phyloP scores from a whole-genome alignment of 2,329 filamentous ascomycete genomes.

The Aspergillus terreus region DNA sequence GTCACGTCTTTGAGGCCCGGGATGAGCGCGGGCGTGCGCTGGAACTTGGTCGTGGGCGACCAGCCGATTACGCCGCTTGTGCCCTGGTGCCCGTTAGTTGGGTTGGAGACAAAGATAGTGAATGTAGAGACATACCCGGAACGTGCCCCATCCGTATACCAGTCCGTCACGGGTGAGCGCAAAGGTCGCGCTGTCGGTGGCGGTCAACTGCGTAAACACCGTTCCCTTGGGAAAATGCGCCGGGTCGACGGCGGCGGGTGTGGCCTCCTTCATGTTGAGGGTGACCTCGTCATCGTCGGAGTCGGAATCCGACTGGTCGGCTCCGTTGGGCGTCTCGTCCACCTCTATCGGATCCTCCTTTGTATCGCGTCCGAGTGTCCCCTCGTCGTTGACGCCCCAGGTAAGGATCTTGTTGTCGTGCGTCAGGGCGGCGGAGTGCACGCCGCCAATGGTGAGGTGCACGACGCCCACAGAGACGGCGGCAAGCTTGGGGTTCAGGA shows the following conservation, averaged over 20 bases:
- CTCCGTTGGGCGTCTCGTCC: constrained; percentile 25
- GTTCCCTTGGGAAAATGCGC: constrained; percentile 57
- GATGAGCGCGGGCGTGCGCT: constrained; percentile 41
- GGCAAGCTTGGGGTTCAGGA: constrained; percentile 60
- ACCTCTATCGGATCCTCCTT: constrained; percentile 42
- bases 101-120: no score
- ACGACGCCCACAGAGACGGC: constrained; percentile 50
- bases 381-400: constrained; percentile 86
- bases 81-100: constrained; percentile 32
- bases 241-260: constrained; percentile 56
- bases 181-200: constrained; percentile 72
- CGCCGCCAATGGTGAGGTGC: constrained; percentile 62
- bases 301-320: constrained; percentile 34
- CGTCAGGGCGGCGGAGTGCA: constrained; percentile 73
- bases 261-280: constrained; percentile 69
- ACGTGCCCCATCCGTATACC: constrained; percentile 82
- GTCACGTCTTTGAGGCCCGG: constrained; percentile 61
- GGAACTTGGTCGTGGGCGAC: constrained; percentile 40
- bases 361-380: constrained; percentile 71
- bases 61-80: constrained; percentile 59
- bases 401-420: constrained; percentile 75
- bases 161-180: constrained; percentile 70
- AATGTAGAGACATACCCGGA: constrained; percentile 53
- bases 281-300: constrained; percentile 52
- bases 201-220: constrained; percentile 63